Base-by-base conservation (phyloP, 345 rosid species). In the Physaria fendleri region DNA sequence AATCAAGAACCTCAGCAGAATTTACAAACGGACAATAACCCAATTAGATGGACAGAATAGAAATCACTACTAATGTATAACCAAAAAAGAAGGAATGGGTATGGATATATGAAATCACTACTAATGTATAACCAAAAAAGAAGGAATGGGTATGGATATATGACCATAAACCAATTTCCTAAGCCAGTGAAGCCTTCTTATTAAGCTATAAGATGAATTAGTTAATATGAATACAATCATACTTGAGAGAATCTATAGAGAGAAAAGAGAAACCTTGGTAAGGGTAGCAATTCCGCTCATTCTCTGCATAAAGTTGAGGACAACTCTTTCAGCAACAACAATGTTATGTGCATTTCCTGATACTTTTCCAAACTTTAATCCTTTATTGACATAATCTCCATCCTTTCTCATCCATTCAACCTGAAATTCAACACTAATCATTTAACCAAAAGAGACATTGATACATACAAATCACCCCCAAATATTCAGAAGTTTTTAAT, bases 221-320 rank as follows among this genome's bases (percentile, higher is more conserved):
- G 13, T 47, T 30, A 21, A 48, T 57, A 33, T 13, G 28, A 57
- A 48, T 21, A 34, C 17, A 49, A 48, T 35, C 21, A 47, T 37
- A 37, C 8, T 37, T 37, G 39, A 15, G n/a, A n/a, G 43, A 49
- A 35, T 20, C 27, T 39, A 48, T 2, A 30, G 50, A 1, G 17
- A n/a, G 8, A 3, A 49, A 43, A 21, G 10, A 4, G 11, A 45
- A 13, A 89, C 97, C 95, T 84, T 87, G 41, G 99, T 90, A 58
- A 94, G 75, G 16, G 99, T 87, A 3, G 99, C 99, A 70, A 90
- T 87, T 63, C 96, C 99, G 52, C 97, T 94, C 97, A 90, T 94
- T 78, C 93, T 82, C 75, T 94, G 97, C 90, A 94, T 85, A 73
- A 90, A 94, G 66, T 94, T 90, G 47, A 94, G 81, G 59, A 68